Conservation (phyloP, 176 grass and related monocot species). For the maize (Zea mays) region DNA sequence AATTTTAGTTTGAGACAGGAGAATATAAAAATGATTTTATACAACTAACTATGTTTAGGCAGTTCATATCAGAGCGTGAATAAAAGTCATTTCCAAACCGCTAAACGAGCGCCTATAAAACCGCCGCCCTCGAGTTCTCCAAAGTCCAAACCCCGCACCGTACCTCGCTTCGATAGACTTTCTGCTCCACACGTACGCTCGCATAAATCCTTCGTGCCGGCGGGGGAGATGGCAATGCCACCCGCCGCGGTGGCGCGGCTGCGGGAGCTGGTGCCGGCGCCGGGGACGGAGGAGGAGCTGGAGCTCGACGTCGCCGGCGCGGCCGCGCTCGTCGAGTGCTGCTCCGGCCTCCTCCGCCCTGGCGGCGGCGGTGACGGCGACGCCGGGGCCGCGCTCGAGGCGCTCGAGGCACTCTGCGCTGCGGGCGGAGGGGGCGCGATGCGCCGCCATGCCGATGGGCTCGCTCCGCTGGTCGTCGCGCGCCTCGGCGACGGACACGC, state of each 20-base stretch:
- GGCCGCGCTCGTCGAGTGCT: conserved; percentile 43
- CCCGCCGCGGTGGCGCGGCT: conserved; percentile 13
- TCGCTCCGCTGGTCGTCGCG: conserved; percentile 51
- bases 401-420: conserved; percentile 48
- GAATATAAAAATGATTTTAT: too few relatives aligned
- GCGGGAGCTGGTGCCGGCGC: conserved; percentile 39
- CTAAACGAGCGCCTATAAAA: conserved; percentile 34
- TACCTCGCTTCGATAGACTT: neutral
- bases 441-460: conserved; percentile 43
- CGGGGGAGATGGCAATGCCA: conserved; percentile 30
- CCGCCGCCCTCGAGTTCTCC: neutral
- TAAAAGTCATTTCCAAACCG: neutral
- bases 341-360: conserved; percentile 38
- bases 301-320: conserved; percentile 23
- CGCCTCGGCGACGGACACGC: conserved; percentile 55
- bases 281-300: neutral
- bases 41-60: too few relatives aligned
- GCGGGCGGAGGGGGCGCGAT: conserved; percentile 33
- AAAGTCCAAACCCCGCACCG: neutral
- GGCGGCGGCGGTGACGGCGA: conserved; percentile 25
- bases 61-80: too few relatives aligned
- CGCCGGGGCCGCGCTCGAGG: conserved; percentile 30
- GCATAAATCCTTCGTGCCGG: neutral
- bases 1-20: too few relatives aligned
- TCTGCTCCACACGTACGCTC: neutral